Conservation (phyloP, 352 stramenopile genomes). For the Blastocystis sp. region DNA sequence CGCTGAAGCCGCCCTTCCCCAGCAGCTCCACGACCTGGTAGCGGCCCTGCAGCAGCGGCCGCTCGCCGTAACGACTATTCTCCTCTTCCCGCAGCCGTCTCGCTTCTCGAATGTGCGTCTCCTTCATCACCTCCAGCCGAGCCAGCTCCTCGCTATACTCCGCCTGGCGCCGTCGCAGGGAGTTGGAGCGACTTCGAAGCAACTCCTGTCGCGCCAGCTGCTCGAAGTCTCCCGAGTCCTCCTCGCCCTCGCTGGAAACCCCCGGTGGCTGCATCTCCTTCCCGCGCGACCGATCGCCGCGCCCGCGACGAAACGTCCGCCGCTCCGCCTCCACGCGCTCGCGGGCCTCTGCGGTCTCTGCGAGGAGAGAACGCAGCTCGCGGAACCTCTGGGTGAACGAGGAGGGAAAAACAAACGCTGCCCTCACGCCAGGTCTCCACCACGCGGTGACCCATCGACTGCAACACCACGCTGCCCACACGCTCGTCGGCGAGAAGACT, state of each 20-base stretch:
- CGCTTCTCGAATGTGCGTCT: conserved; percentile 52
- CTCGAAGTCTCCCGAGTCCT: conserved; percentile 35
- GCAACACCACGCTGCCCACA: background rate
- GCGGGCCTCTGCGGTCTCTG: background rate
- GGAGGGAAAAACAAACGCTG: background rate
- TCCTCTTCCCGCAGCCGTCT: conserved; percentile 48
- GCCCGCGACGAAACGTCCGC: background rate
- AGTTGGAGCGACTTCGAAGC: conserved; percentile 2
- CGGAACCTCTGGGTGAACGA: background rate
- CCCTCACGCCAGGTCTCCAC: conserved; percentile 40
- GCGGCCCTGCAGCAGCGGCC: conserved; percentile 64
- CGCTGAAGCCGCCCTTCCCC: conserved; percentile 79
- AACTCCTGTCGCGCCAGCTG: conserved; percentile 32
- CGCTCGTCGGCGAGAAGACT: background rate
- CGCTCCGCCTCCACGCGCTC: conserved; percentile 25
- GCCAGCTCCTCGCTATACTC: conserved; percentile 42
- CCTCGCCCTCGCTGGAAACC: too few species aligned
- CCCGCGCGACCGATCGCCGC: too few species aligned
- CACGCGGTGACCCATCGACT: conserved; percentile 35
- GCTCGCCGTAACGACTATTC: conserved; percentile 58
- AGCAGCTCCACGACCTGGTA: conserved; percentile 75
- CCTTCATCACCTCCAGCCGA: conserved; percentile 31
- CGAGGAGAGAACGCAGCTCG: background rate
- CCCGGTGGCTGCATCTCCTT: too few species aligned
- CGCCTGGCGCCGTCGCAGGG: background rate